Conservation (phyloP, 2,329 filamentous ascomycete genomes). For the Graphilbum fragrans region DNA sequence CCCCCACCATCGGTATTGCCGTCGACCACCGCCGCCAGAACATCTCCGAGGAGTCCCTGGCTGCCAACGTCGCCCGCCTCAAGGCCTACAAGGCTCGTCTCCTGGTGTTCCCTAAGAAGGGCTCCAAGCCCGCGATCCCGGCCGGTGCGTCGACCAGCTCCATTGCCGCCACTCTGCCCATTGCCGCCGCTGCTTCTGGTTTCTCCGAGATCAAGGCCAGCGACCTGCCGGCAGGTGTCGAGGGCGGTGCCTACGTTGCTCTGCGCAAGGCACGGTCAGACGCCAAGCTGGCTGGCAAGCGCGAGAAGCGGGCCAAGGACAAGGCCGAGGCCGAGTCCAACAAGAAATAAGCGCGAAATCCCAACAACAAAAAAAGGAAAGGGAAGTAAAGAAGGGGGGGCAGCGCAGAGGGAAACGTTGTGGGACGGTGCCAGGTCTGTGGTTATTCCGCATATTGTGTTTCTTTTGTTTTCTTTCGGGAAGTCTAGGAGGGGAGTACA, state of each 20-base stretch:
- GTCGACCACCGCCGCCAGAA: slow-evolving; percentile 96
- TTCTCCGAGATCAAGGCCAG: slow-evolving; percentile 70
- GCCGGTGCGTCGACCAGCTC: slow-evolving; percentile 60
- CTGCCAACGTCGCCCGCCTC: slow-evolving; percentile 91
- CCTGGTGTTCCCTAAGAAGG: slow-evolving; percentile 94
- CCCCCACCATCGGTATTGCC: slow-evolving; percentile 90
- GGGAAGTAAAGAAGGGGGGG: background rate
- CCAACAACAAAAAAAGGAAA: background rate
- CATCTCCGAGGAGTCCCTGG: slow-evolving; percentile 88
- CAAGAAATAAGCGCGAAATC: slow-evolving; percentile 59
- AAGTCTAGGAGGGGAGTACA: background rate
- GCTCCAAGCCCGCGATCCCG: slow-evolving; percentile 83
- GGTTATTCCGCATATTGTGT: background rate
- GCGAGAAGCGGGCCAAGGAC: slow-evolving; percentile 88
- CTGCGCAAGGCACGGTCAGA: slow-evolving; percentile 78
- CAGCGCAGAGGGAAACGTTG: background rate
- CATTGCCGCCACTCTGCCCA: slow-evolving; percentile 54
- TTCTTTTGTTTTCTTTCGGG: background rate
- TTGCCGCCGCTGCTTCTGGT: slow-evolving; percentile 53
- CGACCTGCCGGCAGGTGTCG: slow-evolving; percentile 66
- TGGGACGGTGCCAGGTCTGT: background rate
- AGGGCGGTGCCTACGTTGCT: slow-evolving; percentile 67
- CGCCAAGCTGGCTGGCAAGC: slow-evolving; percentile 66
- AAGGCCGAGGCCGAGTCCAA: slow-evolving; percentile 72
- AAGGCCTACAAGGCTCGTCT: slow-evolving; percentile 95